phyloP scores from a whole-genome alignment of 176 grass and related monocot species.

The Alloteropsis semialata region DNA sequence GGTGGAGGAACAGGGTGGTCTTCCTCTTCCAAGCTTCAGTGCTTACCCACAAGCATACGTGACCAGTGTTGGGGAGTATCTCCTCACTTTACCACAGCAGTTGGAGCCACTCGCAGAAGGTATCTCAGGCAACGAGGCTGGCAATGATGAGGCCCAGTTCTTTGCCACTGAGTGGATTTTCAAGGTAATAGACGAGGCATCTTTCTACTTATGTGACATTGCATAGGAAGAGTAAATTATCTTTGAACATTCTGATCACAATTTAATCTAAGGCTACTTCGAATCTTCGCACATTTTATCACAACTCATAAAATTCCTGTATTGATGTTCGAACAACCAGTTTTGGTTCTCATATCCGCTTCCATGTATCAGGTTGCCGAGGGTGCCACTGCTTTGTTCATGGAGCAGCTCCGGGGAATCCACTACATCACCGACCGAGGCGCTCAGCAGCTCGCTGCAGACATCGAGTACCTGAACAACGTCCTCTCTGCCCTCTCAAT shows the following conservation, averaged over 20 bases:
- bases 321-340: background rate
- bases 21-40: conserved; percentile 95
- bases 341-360: background rate
- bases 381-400: conserved; percentile 84
- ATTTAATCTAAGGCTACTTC: background rate
- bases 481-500: conserved; percentile 88
- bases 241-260: background rate
- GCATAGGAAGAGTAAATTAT: background rate
- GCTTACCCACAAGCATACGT: conserved; percentile 94
- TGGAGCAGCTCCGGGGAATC: conserved; percentile 92
- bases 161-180: conserved; percentile 99
- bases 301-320: background rate
- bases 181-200: conserved; percentile 47
- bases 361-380: conserved; percentile 66
- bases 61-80: conserved; percentile 91
- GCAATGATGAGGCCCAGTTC: conserved; percentile 88
- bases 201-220: background rate
- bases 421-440: conserved; percentile 84
- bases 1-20: conserved; percentile 77
- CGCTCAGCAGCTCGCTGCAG: conserved; percentile 73
- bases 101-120: conserved; percentile 91
- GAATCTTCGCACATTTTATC: background rate
- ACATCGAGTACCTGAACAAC: conserved; percentile 93
- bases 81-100: conserved; percentile 95
- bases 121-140: conserved; percentile 64